Base-by-base conservation (phyloP, 768 basidiomycete species). In the Hygrophorus pudorinus region DNA sequence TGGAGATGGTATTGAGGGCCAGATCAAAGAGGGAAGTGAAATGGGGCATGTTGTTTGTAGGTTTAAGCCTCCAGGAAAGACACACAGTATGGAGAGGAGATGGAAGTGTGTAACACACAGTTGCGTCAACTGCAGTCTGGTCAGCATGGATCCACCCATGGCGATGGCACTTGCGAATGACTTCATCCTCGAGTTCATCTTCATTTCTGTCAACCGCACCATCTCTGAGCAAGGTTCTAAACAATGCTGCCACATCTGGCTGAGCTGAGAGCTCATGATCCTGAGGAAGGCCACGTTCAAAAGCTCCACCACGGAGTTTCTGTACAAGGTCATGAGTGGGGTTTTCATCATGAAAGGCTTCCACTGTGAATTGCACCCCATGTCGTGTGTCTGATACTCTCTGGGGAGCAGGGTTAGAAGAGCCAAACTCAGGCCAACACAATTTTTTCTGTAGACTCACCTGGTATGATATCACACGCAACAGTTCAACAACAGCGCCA, bases 81-180 rank as follows among this genome's bases (percentile, higher is more conserved):
- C 10, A 4, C 31, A 34, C 17, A 11, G 30, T 11, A 13, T 36
- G 35, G 20, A 36, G 35, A 8, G 42, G 42, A 11, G 42, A 44
- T 32, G 45, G 5, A 41, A 47, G 41, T 20, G 16, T 17, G 31
- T 47, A 47, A 33, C 2, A 41, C 24, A 24, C 4, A 12, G 16
- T 33, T 20, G 4, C 10, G 14, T 12, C 28, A 4, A 16, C 24
- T 3, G 7, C 14, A 34, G 17, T 8, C 31, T 30, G 27, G 4
- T 33, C 45, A 13, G 40, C 29, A 18, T 42, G 39, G 27, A 42
- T 34, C 45, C 45, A 47, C 3, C 45, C 45, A 32, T n/a, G 21
- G 27, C 27, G 46, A 47, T 42, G 34, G 46, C 46, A 47, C 8
- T 18, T 17, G 3, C 7, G 24, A 37, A 33, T 31, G 12, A 14